Conservation (phyloP, 108 stramenopile species). For the Hondaea fermentalgiana region DNA sequence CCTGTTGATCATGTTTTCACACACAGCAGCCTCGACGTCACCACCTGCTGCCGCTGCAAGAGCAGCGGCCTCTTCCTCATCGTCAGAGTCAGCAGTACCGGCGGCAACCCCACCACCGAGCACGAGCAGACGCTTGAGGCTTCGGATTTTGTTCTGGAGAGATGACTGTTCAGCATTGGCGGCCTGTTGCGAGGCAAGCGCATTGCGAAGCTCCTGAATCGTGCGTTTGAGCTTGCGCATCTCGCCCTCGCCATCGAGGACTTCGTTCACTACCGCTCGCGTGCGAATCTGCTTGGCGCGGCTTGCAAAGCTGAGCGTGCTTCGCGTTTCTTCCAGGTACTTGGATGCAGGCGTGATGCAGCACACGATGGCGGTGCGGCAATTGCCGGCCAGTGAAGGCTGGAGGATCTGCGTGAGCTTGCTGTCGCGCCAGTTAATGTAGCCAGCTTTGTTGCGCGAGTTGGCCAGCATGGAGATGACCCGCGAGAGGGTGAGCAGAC, state of each 20-base stretch:
- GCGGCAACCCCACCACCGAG: neutral
- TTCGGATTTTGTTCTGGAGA: neutral
- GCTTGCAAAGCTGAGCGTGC: conserved; percentile 84
- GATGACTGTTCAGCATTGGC: neutral
- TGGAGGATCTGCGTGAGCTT: conserved; percentile 96
- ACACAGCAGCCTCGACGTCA: neutral
- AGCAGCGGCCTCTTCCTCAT: neutral
- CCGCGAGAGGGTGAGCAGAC: conserved; percentile 71
- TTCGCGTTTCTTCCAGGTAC: conserved; percentile 85
- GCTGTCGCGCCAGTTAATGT: conserved; percentile 61
- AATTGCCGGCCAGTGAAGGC: conserved; percentile 87
- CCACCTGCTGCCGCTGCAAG: neutral
- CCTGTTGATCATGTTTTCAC: neutral
- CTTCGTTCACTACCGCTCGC: conserved; percentile 2
- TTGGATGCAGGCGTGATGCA: conserved; percentile 74
- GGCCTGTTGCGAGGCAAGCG: neutral
- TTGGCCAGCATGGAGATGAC: conserved; percentile 63
- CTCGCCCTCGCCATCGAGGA: conserved; percentile 12
- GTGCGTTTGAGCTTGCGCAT: neutral
- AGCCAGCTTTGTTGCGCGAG: conserved; percentile 36
- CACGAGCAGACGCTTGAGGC: neutral
- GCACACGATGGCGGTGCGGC: conserved; percentile 84
- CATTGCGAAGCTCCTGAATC: neutral
- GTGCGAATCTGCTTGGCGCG: conserved; percentile 50
- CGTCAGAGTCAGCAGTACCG: neutral